Percentiles rank a stretch among this genome's conserved stretches.
Evolutionary conservation across 2,329 filamentous ascomycete species (phyloP).

Genomic region (Raffaelea arxii): DNA sequence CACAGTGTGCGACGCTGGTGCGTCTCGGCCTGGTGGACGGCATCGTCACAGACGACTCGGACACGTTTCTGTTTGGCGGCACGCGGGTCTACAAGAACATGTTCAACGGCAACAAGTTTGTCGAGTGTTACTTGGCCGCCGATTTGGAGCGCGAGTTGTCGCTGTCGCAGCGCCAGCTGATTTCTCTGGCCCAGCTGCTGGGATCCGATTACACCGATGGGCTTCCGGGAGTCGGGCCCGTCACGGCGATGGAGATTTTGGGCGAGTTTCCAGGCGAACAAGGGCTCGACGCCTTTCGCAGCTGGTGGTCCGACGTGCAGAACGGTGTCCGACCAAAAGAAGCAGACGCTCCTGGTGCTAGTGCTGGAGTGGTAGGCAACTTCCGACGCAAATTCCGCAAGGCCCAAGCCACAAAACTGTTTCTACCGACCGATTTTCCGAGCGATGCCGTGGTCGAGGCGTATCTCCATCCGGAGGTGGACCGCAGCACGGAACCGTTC

Average conservation of each 20-base stretch:
- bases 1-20: conserved; percentile 91
- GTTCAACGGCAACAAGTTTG: conserved; percentile 97
- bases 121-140: conserved; percentile 81
- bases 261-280: conserved; percentile 66
- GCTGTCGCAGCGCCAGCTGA: conserved; percentile 76
- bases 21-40: conserved; percentile 82
- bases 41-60: conserved; percentile 94
- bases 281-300: conserved; percentile 63
- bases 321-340: conserved; percentile 51
- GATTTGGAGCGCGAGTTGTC: conserved; percentile 88
- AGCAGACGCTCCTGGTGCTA: too few species aligned
- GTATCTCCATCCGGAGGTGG: conserved; percentile 80
- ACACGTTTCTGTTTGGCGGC: conserved; percentile 93
- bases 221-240: conserved; percentile 80
- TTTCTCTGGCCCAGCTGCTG: conserved; percentile 80
- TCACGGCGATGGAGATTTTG: conserved; percentile 88
- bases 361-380: too few species aligned
- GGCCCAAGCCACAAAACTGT: conserved; percentile 70
- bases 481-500: conserved; percentile 66
- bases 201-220: conserved; percentile 95
- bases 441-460: conserved; percentile 68
- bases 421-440: conserved; percentile 73
- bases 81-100: conserved; percentile 98
- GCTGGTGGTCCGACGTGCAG: conserved; percentile 83
- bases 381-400: conserved; percentile 86